Conservation (phyloP, 2,329 filamentous ascomycete genomes). For the Cercospora sp. region DNA sequence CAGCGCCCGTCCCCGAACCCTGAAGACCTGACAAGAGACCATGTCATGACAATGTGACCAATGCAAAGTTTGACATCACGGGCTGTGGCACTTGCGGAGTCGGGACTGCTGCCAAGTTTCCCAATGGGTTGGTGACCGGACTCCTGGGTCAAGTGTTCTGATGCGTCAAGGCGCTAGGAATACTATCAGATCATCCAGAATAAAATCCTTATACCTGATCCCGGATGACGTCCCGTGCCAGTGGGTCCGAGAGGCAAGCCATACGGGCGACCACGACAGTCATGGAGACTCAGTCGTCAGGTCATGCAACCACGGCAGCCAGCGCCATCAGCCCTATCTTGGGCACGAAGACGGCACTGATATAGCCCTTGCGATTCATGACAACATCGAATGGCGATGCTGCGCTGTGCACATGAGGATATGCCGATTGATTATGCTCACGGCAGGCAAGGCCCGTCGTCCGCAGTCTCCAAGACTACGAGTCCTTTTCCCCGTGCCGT, state of each 20-base stretch:
- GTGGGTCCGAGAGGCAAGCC: slow-evolving; percentile 7
- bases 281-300: background rate
- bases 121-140: slow-evolving; percentile 8
- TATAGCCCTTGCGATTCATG: background rate
- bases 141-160: slow-evolving; percentile 12
- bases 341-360: background rate
- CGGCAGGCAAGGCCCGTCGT: background rate
- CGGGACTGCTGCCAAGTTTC: background rate
- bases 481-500: slow-evolving; percentile 19
- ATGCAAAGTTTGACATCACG: background rate
- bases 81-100: background rate
- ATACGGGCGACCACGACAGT: background rate
- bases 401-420: background rate
- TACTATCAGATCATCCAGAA: slow-evolving; percentile 7
- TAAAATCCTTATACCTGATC: slow-evolving; percentile 12
- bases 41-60: background rate
- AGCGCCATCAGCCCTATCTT: slow-evolving; percentile 4
- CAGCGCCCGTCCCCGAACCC: background rate
- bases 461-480: background rate
- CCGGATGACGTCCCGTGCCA: slow-evolving; percentile 9
- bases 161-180: slow-evolving; percentile 18
- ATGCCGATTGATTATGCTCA: slow-evolving; percentile 1
- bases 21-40: background rate
- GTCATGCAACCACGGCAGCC: background rate
- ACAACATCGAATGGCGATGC: background rate